A percentile compares a stretch with the other conserved stretches of the same genome.
These are phyloP conservation scores for Tanacetum coccineum DNA, from an alignment of 129 eudicot species.

Conservation along the genomic window DNA sequence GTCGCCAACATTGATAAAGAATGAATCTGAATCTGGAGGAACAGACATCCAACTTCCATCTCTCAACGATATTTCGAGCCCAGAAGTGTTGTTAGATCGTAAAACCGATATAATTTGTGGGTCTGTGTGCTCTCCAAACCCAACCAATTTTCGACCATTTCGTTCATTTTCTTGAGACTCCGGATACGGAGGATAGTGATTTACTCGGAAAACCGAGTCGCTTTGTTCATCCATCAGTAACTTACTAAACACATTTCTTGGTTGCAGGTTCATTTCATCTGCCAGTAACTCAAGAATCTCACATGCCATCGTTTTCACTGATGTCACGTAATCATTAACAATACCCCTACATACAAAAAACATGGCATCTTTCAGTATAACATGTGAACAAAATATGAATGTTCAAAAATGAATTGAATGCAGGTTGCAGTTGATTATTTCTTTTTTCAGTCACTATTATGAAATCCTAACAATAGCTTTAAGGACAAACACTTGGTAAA, in stretches of 20 bases:
- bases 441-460: too few relatives aligned
- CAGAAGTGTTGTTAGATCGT: constrained; percentile 77
- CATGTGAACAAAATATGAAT: too few relatives aligned
- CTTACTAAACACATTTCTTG: constrained; percentile 67
- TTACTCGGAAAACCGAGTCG: constrained; percentile 79
- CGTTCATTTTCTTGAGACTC: constrained; percentile 34
- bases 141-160: constrained; percentile 48
- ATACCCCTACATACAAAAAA: constrained; percentile 29
- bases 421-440: too few relatives aligned
- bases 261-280: constrained; percentile 64
- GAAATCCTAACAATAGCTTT: too few relatives aligned
- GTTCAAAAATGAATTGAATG: too few relatives aligned
- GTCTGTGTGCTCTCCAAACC: constrained; percentile 92
- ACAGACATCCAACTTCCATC: constrained; percentile 81
- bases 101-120: constrained; percentile 87
- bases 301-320: constrained; percentile 77
- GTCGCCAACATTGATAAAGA: constrained; percentile 91
- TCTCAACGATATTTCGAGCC: constrained; percentile 64
- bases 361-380: background rate
- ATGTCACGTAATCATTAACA: constrained; percentile 49
- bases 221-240: constrained; percentile 82
- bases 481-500: too few relatives aligned
- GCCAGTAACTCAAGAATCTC: constrained; percentile 74
- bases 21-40: constrained; percentile 78
- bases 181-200: constrained; percentile 79